Conservation (phyloP, 1,139 yeast species). For the Hemisphaericaspora xylanilytica region DNA sequence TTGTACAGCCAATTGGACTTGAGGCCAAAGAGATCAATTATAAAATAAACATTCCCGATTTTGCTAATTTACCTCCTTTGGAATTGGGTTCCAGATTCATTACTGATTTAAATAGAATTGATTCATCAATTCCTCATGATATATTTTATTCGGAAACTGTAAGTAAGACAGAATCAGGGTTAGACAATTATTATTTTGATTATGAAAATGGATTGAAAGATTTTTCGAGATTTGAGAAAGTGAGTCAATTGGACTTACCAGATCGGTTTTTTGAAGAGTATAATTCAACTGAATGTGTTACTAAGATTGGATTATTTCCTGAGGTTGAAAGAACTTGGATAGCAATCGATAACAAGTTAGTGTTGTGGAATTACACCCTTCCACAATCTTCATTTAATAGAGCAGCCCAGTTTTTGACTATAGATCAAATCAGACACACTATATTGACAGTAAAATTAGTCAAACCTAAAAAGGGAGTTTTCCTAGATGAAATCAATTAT, state of each 20-base stretch:
- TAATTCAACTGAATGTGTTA: constrained; percentile 61
- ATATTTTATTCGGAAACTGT: constrained; percentile 40
- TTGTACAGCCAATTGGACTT: constrained; percentile 36
- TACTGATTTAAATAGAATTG: constrained; percentile 44
- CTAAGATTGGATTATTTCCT: constrained; percentile 82
- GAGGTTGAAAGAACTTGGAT: constrained; percentile 87
- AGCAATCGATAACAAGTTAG: constrained; percentile 74
- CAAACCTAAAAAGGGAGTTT: constrained; percentile 75
- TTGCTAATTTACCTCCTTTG: constrained; percentile 43
- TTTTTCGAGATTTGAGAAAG: constrained; percentile 76
- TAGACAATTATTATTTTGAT: constrained; percentile 47
- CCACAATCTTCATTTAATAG: constrained; percentile 49
- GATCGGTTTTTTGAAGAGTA: constrained; percentile 79
- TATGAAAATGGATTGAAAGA: constrained; percentile 42
- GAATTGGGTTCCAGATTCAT: constrained; percentile 45
- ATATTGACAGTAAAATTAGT: constrained; percentile 75
- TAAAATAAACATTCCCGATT: constrained; percentile 45
- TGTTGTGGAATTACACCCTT: constrained; percentile 77
- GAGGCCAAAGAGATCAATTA: constrained; percentile 43
- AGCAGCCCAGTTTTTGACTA: constrained; percentile 68
- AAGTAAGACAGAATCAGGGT: constrained; percentile 37
- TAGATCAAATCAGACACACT: constrained; percentile 79
- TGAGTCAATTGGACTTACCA: constrained; percentile 70
- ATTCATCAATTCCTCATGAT: constrained; percentile 46
- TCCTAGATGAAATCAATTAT: constrained; percentile 72